These are phyloP conservation scores for Diaporthe ampelina DNA, from an alignment of 2,329 filamentous ascomycete genomes.

Conservation along the genomic window DNA sequence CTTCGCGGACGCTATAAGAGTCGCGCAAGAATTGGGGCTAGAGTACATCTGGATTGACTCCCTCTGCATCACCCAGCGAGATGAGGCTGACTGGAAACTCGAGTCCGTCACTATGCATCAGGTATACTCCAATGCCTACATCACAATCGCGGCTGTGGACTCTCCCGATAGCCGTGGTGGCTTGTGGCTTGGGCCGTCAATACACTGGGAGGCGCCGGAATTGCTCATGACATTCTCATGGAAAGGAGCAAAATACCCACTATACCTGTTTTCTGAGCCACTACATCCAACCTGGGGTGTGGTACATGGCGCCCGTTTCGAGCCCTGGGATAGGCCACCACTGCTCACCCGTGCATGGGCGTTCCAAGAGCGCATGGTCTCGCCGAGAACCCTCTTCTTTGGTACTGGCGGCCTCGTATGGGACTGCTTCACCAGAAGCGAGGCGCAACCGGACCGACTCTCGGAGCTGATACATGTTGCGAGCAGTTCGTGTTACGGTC, in stretches of 20 bases:
- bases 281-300: not conserved
- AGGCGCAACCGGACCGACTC: not conserved
- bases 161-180: not conserved
- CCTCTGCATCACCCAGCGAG: no score
- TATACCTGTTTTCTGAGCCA: not conserved
- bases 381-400: not conserved
- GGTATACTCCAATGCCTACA: not conserved
- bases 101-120: not conserved
- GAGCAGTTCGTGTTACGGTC: not conserved
- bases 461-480: not conserved
- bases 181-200: not conserved
- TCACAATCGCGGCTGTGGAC: not conserved
- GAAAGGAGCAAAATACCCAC: not conserved
- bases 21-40: not conserved
- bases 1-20: not conserved
- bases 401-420: not conserved
- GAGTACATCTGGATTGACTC: not conserved
- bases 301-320: not conserved
- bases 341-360: not conserved
- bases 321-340: not conserved
- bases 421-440: not conserved
- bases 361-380: not conserved
- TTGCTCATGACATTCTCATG: not conserved
- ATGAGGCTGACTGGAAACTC: not conserved
- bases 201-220: not conserved